phyloP scores from a whole-genome alignment of 2,329 filamentous ascomycete species.

The Fonsecaea multimorphosa region DNA sequence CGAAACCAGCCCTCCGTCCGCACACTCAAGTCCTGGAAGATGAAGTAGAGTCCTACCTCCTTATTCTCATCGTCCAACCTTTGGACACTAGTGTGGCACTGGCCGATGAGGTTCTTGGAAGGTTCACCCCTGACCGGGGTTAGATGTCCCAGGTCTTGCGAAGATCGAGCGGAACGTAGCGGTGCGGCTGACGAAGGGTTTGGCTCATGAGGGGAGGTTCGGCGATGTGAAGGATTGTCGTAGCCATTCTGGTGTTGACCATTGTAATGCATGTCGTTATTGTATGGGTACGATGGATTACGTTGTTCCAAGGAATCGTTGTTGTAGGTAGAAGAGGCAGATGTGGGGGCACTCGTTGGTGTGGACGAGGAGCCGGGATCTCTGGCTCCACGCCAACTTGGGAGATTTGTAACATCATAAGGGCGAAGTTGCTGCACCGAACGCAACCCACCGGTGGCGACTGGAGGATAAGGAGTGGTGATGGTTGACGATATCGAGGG shows the following conservation, averaged over 20 bases:
- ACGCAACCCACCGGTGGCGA: neutral
- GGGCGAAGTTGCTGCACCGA: constrained; percentile 13
- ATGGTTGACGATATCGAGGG: constrained; percentile 31
- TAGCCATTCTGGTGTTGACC: constrained; percentile 28
- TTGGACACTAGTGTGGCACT: constrained; percentile 85
- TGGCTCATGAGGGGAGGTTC: constrained; percentile 13
- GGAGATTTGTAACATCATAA: constrained; percentile 11
- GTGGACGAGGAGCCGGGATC: constrained; percentile 11
- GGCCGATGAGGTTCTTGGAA: constrained; percentile 91
- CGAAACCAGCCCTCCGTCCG: constrained; percentile 89
- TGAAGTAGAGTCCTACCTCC: constrained; percentile 93
- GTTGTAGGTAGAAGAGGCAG: constrained; percentile 56
- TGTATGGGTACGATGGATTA: constrained; percentile 69
- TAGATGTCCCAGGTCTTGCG: constrained; percentile 24
- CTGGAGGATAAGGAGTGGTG: constrained; percentile 23
- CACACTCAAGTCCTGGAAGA: constrained; percentile 92
- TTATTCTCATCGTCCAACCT: constrained; percentile 78
- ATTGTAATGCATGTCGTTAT: constrained; percentile 12
- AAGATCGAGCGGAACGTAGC: constrained; percentile 25
- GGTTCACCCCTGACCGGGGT: constrained; percentile 13
- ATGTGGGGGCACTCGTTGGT: constrained; percentile 54
- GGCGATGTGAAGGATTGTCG: constrained; percentile 11
- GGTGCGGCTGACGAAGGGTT: constrained; percentile 13
- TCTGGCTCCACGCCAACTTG: constrained; percentile 6
- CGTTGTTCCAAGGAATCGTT: neutral